phyloP scores from a whole-genome alignment of 148 eudicot genomes.

The Simmondsia chinensis region DNA sequence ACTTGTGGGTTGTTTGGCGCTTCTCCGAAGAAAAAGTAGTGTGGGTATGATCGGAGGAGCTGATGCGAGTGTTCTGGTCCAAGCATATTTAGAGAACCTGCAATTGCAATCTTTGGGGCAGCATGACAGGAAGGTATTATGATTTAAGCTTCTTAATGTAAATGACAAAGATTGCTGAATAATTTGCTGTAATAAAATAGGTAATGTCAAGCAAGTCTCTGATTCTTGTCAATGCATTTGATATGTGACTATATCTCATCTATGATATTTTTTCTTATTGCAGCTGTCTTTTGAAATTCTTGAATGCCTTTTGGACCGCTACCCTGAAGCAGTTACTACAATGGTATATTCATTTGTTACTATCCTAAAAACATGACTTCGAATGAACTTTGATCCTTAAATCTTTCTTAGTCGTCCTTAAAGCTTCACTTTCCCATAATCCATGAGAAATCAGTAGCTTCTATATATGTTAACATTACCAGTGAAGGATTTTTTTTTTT shows the following conservation, averaged over 20 bases:
- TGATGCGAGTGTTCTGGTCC: slow-evolving; percentile 55
- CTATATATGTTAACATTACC: no score
- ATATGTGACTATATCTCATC: slow-evolving; percentile 1
- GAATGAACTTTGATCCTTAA: no score
- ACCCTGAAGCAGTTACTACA: slow-evolving; percentile 35
- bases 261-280: slow-evolving; percentile 15
- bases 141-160: neutral
- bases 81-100: slow-evolving; percentile 53
- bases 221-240: neutral
- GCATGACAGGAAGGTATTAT: slow-evolving; percentile 76
- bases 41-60: slow-evolving; percentile 38
- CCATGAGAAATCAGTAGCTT: no score
- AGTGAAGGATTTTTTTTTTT: no score
- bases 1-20: slow-evolving; percentile 82
- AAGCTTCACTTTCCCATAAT: no score
- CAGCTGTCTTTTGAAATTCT: slow-evolving; percentile 93
- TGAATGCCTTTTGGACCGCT: slow-evolving; percentile 51
- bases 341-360: slow-evolving; percentile 29
- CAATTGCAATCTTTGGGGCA: slow-evolving; percentile 81
- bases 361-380: neutral
- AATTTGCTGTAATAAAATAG: neutral
- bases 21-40: slow-evolving; percentile 62
- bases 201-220: neutral
- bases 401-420: no score
- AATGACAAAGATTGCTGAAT: neutral